phyloP scores from a whole-genome alignment of 805 yeast genomes.

The Hanseniaspora singularis region DNA sequence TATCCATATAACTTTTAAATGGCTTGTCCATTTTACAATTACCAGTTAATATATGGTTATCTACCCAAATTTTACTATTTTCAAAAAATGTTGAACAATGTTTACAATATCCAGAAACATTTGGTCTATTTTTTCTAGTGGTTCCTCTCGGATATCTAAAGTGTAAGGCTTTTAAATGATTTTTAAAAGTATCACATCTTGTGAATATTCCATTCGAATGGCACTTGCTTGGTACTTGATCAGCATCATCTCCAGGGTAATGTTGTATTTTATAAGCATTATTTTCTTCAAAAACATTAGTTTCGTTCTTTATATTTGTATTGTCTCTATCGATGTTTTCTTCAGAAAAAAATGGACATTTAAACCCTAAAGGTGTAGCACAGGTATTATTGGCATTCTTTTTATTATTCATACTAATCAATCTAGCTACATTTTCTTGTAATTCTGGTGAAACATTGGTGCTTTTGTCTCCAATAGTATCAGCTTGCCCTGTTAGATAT shows the following conservation, averaged over 20 bases:
- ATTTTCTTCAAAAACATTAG: slow-evolving; percentile 2
- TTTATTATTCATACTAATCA: no score
- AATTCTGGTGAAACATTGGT: no score
- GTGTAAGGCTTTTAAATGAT: slow-evolving; percentile 81
- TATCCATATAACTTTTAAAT: slow-evolving; percentile 5
- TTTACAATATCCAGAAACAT: slow-evolving; percentile 63
- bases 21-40: slow-evolving; percentile 4
- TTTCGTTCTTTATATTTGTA: slow-evolving; percentile 14
- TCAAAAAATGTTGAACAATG: slow-evolving; percentile 57
- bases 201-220: slow-evolving; percentile 78
- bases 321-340: no score
- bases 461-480: no score
- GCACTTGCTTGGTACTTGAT: slow-evolving; percentile 34
- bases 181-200: slow-evolving; percentile 83
- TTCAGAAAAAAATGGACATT: no score
- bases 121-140: slow-evolving; percentile 57
- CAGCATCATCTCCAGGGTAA: slow-evolving; percentile 3
- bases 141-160: slow-evolving; percentile 83
- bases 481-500: no score
- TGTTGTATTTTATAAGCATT: neutral
- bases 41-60: slow-evolving; percentile 45
- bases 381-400: no score
- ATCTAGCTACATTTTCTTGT: no score
- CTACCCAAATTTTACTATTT: slow-evolving; percentile 71
- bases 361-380: no score